These are phyloP conservation scores for Barnettozyma californica DNA, from an alignment of 805 yeast genomes.

Conservation along the genomic window DNA sequence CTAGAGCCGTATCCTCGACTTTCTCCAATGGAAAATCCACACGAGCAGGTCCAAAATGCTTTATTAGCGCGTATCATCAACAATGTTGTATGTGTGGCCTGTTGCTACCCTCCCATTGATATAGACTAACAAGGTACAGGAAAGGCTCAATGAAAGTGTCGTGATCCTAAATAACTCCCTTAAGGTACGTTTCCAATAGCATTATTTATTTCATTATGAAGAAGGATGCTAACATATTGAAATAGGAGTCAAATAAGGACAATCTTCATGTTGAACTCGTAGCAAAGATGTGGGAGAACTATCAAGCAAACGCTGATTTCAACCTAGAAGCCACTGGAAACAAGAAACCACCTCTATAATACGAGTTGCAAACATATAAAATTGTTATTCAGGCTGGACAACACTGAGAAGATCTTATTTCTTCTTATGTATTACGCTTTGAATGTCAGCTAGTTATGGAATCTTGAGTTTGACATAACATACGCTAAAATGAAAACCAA, in stretches of 20 bases:
- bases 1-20: neutral
- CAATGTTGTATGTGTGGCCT: conserved; percentile 54
- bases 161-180: conserved; percentile 56
- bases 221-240: neutral
- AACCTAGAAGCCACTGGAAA: conserved; percentile 64
- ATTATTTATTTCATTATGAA: too few species aligned
- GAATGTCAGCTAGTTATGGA: too few species aligned
- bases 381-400: too few species aligned
- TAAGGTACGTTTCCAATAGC: conserved; percentile 27
- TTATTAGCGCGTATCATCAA: conserved; percentile 69
- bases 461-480: neutral
- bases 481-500: neutral
- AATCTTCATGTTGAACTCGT: conserved; percentile 68
- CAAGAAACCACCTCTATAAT: conserved; percentile 46
- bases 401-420: neutral
- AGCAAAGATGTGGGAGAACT: conserved; percentile 76
- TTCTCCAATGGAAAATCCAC: conserved; percentile 71
- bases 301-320: conserved; percentile 63
- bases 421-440: too few species aligned
- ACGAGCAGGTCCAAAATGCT: conserved; percentile 75
- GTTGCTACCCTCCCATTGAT: neutral
- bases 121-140: conserved; percentile 34
- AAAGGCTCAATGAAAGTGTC: conserved; percentile 67
- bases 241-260: conserved; percentile 49
- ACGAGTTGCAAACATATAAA: too few species aligned